A percentile compares a stretch with the other conserved stretches of the same genome.
These are phyloP conservation scores for Debaryomyces maramus DNA, from an alignment of 805 yeast species.

Conservation along the genomic window DNA sequence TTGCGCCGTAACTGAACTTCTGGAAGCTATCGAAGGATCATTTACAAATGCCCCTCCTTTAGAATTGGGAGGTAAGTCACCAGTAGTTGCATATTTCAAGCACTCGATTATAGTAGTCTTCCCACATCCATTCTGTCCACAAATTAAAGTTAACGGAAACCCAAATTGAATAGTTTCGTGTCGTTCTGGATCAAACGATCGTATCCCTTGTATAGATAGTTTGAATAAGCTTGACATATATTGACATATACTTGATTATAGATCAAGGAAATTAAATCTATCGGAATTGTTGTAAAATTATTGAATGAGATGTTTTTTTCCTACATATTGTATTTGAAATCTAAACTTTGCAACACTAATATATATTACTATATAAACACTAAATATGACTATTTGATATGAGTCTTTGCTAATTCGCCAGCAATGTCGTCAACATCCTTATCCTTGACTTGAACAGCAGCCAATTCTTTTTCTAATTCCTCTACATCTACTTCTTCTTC, in stretches of 20 bases:
- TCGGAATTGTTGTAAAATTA: background rate
- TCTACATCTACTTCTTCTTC: constrained; percentile 43
- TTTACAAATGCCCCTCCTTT: constrained; percentile 96
- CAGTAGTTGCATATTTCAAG: constrained; percentile 90
- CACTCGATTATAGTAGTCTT: constrained; percentile 96
- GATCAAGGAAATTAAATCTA: too few species aligned
- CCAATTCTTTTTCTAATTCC: constrained; percentile 54
- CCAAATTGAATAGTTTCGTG: constrained; percentile 88
- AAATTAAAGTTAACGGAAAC: constrained; percentile 86
- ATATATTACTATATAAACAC: too few species aligned
- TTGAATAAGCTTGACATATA: constrained; percentile 43
- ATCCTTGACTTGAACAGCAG: constrained; percentile 48
- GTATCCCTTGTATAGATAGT: constrained; percentile 70
- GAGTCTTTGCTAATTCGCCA: constrained; percentile 56
- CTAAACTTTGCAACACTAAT: too few species aligned
- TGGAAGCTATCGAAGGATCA: constrained; percentile 81
- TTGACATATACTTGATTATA: background rate
- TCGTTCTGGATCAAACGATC: constrained; percentile 86
- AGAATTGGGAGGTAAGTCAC: constrained; percentile 92
- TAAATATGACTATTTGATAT: constrained; percentile 26
- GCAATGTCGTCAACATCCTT: constrained; percentile 57
- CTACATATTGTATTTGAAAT: too few species aligned
- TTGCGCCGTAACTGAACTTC: constrained; percentile 81
- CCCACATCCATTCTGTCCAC: constrained; percentile 96
- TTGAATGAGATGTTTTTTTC: too few species aligned